phyloP scores from a whole-genome alignment of 129 eudicot species.

The Saussurea involucrata region DNA sequence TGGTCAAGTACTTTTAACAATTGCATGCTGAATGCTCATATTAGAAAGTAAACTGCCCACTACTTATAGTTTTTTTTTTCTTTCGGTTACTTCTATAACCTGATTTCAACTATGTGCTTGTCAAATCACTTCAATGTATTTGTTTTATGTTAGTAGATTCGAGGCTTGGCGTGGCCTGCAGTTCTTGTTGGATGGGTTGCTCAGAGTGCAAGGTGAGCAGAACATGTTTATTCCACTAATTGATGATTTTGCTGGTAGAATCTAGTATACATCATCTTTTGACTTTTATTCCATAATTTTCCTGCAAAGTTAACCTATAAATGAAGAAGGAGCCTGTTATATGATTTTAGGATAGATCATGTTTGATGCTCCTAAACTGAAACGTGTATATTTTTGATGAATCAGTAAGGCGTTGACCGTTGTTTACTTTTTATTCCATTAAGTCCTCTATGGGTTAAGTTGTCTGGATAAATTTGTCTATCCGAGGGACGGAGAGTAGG shows the following conservation, averaged over 20 bases:
- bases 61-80: not conserved
- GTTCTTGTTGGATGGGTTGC: constrained; percentile 98
- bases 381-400: not conserved
- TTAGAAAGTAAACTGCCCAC: not conserved
- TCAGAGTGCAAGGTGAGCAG: constrained; percentile 91
- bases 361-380: not conserved
- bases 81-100: not conserved
- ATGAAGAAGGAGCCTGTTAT: not conserved
- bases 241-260: constrained; percentile 19
- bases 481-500: too few species aligned
- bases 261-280: not conserved
- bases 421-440: too few species aligned
- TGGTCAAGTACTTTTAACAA: not conserved
- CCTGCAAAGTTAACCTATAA: constrained; percentile 2
- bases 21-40: not conserved
- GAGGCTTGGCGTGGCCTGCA: constrained; percentile 99
- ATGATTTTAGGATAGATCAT: not conserved
- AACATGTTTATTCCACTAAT: not conserved
- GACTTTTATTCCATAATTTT: not conserved
- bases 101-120: not conserved
- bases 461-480: too few species aligned
- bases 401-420: not conserved
- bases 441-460: too few species aligned
- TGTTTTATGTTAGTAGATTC: constrained; percentile 56
- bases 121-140: constrained; percentile 6